phyloP scores from a whole-genome alignment of 441 rosid genomes.

The Flueggea neowawraea region DNA sequence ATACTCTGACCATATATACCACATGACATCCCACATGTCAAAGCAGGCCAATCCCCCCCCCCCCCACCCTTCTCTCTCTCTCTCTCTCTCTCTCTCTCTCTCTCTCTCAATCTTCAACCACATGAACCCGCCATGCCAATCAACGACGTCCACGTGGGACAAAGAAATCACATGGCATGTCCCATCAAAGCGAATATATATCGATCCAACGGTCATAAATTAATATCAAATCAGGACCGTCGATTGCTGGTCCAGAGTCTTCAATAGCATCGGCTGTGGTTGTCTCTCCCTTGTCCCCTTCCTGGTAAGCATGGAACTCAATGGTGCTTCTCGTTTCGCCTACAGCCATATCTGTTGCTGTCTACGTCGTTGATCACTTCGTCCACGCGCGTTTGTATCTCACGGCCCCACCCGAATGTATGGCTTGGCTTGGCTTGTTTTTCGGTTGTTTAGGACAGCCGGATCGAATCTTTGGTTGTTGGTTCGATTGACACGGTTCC shows the following conservation, averaged over 20 bases:
- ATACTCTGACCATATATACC: too few species aligned
- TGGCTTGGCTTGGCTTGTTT: too few species aligned
- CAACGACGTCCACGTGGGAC: not conserved
- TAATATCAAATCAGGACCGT: slow-evolving; percentile 28
- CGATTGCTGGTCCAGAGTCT: slow-evolving; percentile 27
- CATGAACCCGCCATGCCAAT: too few species aligned
- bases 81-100: too few species aligned
- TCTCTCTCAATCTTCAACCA: too few species aligned
- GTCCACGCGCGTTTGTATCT: not conserved
- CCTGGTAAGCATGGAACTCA: slow-evolving; percentile 20
- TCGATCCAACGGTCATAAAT: slow-evolving; percentile 3
- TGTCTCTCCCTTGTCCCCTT: slow-evolving; percentile 54
- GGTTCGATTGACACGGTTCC: too few species aligned
- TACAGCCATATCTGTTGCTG: slow-evolving; percentile 35
- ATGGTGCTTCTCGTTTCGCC: slow-evolving; percentile 32
- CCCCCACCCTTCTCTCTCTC: too few species aligned
- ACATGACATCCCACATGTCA: too few species aligned
- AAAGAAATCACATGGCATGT: not conserved
- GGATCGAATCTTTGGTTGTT: too few species aligned
- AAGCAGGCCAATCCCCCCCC: too few species aligned
- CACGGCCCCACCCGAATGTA: not conserved
- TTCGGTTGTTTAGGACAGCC: too few species aligned
- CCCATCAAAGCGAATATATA: not conserved
- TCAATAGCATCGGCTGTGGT: slow-evolving; percentile 28
- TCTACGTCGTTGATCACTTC: slow-evolving; percentile 1